Evolutionary conservation across 228 moss, liverwort and hornwort species (phyloP).

Genomic region (Sphagnum magellanicum): DNA sequence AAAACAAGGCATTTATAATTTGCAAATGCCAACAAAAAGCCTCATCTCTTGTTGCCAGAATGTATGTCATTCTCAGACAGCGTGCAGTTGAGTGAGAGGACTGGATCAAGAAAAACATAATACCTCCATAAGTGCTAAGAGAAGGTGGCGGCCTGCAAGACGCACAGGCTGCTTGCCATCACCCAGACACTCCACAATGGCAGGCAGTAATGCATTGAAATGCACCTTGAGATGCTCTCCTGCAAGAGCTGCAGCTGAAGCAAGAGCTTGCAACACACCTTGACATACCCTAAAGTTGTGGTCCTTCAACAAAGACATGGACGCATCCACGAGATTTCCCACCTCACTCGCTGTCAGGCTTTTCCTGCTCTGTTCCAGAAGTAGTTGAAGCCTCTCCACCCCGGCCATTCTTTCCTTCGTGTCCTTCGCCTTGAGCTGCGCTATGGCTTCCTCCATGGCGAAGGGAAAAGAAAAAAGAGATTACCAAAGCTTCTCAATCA

Average conservation of each 20-base stretch:
- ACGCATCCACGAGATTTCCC: conserved; percentile 81
- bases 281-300: conserved; percentile 96
- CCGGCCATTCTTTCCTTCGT: conserved; percentile 99
- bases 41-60: too few species aligned
- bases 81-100: neutral
- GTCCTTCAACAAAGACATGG: conserved; percentile 80
- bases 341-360: conserved; percentile 81
- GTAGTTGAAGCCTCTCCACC: conserved; percentile 81
- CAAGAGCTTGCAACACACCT: conserved; percentile 87
- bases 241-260: conserved; percentile 88
- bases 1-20: too few species aligned
- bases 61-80: neutral
- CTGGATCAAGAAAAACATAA: neutral
- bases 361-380: conserved; percentile 87
- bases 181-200: conserved; percentile 92
- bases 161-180: conserved; percentile 98
- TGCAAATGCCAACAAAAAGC: too few species aligned
- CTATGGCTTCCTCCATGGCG: conserved; percentile 88
- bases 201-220: conserved; percentile 86
- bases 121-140: conserved; percentile 97
- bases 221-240: conserved; percentile 97
- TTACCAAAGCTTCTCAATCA: too few species aligned
- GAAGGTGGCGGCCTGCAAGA: conserved; percentile 82
- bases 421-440: conserved; percentile 90
- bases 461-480: neutral